Conservation (phyloP, 306 rosid genomes). For the Adenanthera pavonina region DNA sequence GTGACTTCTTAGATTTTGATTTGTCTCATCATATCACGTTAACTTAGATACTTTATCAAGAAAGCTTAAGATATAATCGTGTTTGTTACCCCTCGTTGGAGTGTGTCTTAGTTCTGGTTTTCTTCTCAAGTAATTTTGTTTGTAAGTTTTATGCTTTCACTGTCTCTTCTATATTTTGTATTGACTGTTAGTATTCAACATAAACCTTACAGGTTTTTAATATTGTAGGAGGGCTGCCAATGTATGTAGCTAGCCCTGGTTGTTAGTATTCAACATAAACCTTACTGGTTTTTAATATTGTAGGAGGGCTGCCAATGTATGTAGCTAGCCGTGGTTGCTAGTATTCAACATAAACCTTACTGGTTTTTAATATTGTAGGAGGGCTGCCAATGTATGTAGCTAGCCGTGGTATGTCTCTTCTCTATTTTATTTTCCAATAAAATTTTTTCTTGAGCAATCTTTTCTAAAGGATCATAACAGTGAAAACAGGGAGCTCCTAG, state of each 20-base stretch:
- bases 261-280: slow-evolving; percentile 75
- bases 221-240: slow-evolving; percentile 84
- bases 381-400: slow-evolving; percentile 94
- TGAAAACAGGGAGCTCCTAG: background rate
- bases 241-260: slow-evolving; percentile 90
- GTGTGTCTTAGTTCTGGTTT: background rate
- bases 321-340: slow-evolving; percentile 88
- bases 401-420: slow-evolving; percentile 52
- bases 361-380: slow-evolving; percentile 60
- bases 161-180: slow-evolving; percentile 10
- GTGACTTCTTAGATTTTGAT: background rate
- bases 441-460: background rate
- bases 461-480: background rate
- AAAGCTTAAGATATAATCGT: background rate
- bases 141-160: slow-evolving; percentile 14
- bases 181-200: slow-evolving; percentile 9
- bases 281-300: slow-evolving; percentile 44
- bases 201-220: slow-evolving; percentile 28
- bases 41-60: background rate
- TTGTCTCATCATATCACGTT: background rate
- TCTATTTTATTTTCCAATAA: background rate
- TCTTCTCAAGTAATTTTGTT: slow-evolving; percentile 9
- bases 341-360: slow-evolving; percentile 69
- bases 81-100: slow-evolving; percentile 5
- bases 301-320: slow-evolving; percentile 96